Base-by-base conservation (phyloP, 108 stramenopile species). In the Conticribra guillardii region DNA sequence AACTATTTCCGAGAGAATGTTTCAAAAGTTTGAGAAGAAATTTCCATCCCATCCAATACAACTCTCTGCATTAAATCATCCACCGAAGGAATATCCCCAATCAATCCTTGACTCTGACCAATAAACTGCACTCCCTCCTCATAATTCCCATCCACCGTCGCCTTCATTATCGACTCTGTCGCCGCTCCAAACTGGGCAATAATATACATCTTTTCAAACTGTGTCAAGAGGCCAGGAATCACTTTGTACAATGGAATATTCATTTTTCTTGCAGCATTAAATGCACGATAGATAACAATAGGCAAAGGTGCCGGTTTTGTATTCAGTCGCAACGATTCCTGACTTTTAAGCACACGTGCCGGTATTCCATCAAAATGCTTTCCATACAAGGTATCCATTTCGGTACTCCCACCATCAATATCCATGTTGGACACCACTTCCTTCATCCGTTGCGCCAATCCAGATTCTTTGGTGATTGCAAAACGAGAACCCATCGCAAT, bases 401-500 rank as follows among this genome's bases (percentile, higher is more conserved):
- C 95, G 0, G 80, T 79, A 18, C 79, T 66, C 7, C 61, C 66
- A 23, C 58, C 55, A 27, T 51, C 32, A 22, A 66, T 22, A 0
- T 73, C 47, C 16, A 50, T 19, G 26, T 63, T 29, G 1, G 81
- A 74, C 23, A 95, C 73, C 18, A 87, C 84, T 34, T 88, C 87
- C 60, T 96, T 93, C 31, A 81, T 75, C 27, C 74, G 72, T 27
- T 87, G 64, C 21, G 91, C 82, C 73, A 95, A 62, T 0, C 89
- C 79, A 45, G 85, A 87, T 67, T 96, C 91, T 50, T 61, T 56
- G 8, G 96, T 91, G 9, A 83, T 73, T 21, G 89, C 90, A 63
- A 88, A 91, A n/a, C 96, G 62, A 22, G 86, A 82, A 59, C 96
- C 96, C 93, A 96, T 92, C 27, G 94, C 95, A 17, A 96, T 88